A percentile compares a stretch with the other conserved stretches of the same genome.
Conservation (phyloP, 371 early-diverging fungal genomes). For the Rhizomucor miehei region DNA sequence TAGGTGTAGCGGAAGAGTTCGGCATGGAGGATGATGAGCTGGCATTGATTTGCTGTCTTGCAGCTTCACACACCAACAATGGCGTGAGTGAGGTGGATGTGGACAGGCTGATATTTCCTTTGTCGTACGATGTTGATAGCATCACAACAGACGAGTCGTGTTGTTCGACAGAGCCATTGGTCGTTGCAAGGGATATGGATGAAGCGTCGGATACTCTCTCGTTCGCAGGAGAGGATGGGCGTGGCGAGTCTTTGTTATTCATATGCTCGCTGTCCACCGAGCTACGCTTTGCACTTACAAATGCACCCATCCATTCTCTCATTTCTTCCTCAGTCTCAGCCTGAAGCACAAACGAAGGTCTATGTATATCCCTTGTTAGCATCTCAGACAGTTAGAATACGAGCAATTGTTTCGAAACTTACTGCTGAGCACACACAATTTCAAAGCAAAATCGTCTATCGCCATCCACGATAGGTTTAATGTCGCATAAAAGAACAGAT, state of each 20-base stretch:
- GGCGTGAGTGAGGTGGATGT: conserved; percentile 44
- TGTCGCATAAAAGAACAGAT: conserved; percentile 59
- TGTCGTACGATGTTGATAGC: conserved; percentile 31
- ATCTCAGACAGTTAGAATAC: background rate
- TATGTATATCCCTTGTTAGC: conserved; percentile 2
- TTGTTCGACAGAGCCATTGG: background rate
- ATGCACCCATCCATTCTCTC: conserved; percentile 63
- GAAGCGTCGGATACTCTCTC: background rate
- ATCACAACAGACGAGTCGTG: conserved; percentile 23
- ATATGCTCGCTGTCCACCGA: conserved; percentile 22
- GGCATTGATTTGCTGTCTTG: conserved; percentile 23
- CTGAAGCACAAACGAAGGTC: conserved; percentile 53
- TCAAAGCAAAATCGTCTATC: conserved; percentile 77
- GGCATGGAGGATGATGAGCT: conserved; percentile 15
- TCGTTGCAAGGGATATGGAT: conserved; percentile 1
- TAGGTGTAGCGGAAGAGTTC: conserved; percentile 16
- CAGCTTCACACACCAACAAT: conserved; percentile 36
- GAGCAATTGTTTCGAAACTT: conserved; percentile 17
- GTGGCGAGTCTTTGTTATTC: background rate
- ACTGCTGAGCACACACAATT: conserved; percentile 62
- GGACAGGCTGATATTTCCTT: conserved; percentile 21
- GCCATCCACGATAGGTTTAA: conserved; percentile 47
- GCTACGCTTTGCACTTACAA: conserved; percentile 60
- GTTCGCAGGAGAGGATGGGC: background rate
- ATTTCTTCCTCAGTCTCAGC: conserved; percentile 73